These are phyloP conservation scores for Coniochaeta sp. DNA, from an alignment of 2,329 filamentous ascomycete genomes.

Conservation along the genomic window DNA sequence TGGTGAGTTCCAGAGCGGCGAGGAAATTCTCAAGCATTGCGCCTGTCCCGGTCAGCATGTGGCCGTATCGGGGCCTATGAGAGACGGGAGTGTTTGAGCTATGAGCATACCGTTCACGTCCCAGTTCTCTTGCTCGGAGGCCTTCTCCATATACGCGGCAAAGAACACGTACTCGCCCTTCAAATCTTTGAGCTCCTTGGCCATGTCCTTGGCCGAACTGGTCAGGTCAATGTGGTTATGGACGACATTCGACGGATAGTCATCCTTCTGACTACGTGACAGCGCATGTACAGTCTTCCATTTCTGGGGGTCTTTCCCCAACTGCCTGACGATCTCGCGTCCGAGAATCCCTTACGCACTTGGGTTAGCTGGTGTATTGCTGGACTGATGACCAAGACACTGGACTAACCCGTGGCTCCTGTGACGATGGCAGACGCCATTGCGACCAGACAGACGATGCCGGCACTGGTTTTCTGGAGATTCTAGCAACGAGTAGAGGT, in stretches of 20 bases:
- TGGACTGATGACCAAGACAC: neutral
- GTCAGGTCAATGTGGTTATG: slow-evolving; percentile 16
- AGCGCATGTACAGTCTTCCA: slow-evolving; percentile 16
- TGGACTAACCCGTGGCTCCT: slow-evolving; percentile 7
- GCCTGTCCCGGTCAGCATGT: slow-evolving; percentile 13
- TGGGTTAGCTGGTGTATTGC: neutral
- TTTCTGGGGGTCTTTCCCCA: slow-evolving; percentile 7
- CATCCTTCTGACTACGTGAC: slow-evolving; percentile 16
- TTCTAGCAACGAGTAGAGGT: no score
- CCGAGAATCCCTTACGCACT: slow-evolving; percentile 14
- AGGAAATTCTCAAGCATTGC: slow-evolving; percentile 41
- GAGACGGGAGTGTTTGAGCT: neutral
- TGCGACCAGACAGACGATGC: neutral
- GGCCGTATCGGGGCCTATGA: neutral
- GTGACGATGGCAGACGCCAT: slow-evolving; percentile 10
- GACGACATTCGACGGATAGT: slow-evolving; percentile 12
- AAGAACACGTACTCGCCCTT: slow-evolving; percentile 18
- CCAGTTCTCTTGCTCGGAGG: slow-evolving; percentile 15
- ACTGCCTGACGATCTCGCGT: slow-evolving; percentile 15
- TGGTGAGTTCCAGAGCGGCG: slow-evolving; percentile 32
- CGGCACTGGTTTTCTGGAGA: no score
- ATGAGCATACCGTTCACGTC: slow-evolving; percentile 15
- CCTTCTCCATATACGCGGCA: slow-evolving; percentile 15
- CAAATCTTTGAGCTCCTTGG: slow-evolving; percentile 13
- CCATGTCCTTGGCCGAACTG: slow-evolving; percentile 14